A percentile compares a stretch with the other conserved stretches of the same genome.
These are phyloP conservation scores for Plasmodium gonderi DNA, from an alignment of 169 alveolate genomes.

Conservation along the genomic window DNA sequence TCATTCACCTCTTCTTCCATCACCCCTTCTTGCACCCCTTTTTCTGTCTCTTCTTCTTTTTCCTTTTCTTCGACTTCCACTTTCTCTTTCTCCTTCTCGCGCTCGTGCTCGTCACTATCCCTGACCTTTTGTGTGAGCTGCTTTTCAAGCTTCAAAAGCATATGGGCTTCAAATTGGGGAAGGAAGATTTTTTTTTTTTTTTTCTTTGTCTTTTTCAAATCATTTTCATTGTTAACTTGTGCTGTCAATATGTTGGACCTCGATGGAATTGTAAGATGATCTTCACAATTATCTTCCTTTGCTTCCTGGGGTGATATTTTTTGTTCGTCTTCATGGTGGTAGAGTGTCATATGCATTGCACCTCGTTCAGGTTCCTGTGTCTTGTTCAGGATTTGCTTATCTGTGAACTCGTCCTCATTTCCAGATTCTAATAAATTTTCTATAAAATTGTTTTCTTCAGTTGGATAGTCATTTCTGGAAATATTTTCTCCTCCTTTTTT, in stretches of 20 bases:
- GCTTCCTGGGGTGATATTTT: not conserved
- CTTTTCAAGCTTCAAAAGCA: conserved; percentile 40
- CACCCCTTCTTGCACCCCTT: not conserved
- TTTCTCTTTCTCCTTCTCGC: not conserved
- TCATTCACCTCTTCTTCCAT: not conserved
- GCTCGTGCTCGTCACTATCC: not conserved
- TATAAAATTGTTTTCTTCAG: conserved; percentile 12
- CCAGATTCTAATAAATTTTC: conserved; percentile 5
- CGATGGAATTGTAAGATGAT: not conserved
- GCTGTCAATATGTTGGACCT: not conserved
- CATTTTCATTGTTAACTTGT: not conserved
- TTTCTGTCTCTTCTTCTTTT: not conserved
- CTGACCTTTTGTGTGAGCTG: conserved; percentile 11
- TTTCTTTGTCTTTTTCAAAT: not conserved
- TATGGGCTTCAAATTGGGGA: conserved; percentile 33
- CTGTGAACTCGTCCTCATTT: not conserved
- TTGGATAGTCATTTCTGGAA: not conserved
- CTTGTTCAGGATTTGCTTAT: not conserved
- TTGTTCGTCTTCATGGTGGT: not conserved
- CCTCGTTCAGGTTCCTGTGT: not conserved
- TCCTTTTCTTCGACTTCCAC: not conserved
- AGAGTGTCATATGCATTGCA: too few species aligned
- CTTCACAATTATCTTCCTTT: not conserved
- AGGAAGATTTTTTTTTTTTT: conserved; percentile 23
- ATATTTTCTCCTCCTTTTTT: not conserved